phyloP scores from a whole-genome alignment of 208 protist genomes.

The Trichomonas vaginalis region DNA sequence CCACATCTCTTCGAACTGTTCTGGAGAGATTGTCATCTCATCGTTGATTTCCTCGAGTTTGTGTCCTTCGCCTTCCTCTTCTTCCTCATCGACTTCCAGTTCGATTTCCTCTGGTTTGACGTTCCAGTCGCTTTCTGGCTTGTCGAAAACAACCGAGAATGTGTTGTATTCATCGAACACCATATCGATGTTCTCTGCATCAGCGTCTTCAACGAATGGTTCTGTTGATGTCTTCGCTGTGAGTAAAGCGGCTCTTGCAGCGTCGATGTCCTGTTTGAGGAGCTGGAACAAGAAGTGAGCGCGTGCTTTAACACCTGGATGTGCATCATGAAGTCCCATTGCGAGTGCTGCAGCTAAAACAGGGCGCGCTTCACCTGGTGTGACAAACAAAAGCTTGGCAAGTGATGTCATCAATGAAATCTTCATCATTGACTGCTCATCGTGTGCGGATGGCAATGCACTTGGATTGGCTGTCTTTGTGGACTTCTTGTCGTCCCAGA shows the following conservation, averaged over 20 bases:
- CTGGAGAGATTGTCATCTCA: background rate
- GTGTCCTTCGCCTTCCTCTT: background rate
- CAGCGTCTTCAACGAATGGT: slow-evolving; percentile 4
- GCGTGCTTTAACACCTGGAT: background rate
- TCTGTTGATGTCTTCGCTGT: background rate
- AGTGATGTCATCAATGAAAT: background rate
- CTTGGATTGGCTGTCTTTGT: background rate
- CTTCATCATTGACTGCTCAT: background rate
- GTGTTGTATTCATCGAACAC: slow-evolving; percentile 19
- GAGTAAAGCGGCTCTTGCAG: background rate
- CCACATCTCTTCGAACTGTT: background rate
- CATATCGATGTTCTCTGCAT: background rate
- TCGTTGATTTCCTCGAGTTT: background rate
- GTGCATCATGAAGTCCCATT: background rate
- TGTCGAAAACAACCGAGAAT: background rate
- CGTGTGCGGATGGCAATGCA: background rate
- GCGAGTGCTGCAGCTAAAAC: background rate
- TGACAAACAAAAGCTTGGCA: background rate
- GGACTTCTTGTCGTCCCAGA: background rate
- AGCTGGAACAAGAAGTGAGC: background rate
- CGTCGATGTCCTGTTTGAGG: background rate
- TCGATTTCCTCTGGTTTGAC: background rate
- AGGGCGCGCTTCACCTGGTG: background rate
- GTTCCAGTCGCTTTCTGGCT: background rate
- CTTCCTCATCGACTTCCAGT: background rate